phyloP scores from a whole-genome alignment of 352 stramenopile genomes.

The Globisporangium ultimum region DNA sequence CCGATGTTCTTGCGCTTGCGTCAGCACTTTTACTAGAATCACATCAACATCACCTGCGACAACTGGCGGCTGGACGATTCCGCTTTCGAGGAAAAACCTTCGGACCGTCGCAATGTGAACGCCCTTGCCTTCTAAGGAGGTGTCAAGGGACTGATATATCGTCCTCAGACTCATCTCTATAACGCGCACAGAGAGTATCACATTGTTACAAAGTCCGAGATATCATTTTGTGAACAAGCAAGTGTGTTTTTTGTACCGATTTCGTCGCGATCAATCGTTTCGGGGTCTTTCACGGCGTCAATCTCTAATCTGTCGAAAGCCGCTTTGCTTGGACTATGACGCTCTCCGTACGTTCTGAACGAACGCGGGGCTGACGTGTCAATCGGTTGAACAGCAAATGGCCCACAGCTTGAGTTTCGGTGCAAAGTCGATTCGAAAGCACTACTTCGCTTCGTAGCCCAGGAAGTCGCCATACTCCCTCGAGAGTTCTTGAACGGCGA shows the following conservation, averaged over 20 bases:
- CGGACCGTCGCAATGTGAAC: slow-evolving; percentile 69
- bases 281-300: slow-evolving; percentile 1
- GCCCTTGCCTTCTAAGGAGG: slow-evolving; percentile 36
- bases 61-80: slow-evolving; percentile 50
- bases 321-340: slow-evolving; percentile 8
- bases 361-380: slow-evolving; percentile 9
- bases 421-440: slow-evolving; percentile 8
- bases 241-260: slow-evolving; percentile 15
- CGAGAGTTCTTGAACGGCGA: slow-evolving; percentile 4
- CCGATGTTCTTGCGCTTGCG: slow-evolving; percentile 46
- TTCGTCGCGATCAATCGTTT: slow-evolving; percentile 16
- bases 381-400: slow-evolving; percentile 13
- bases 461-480: background rate
- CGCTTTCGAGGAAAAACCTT: slow-evolving; percentile 62
- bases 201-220: no score
- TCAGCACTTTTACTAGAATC: slow-evolving; percentile 60
- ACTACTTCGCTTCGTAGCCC: background rate
- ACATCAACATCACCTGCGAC: slow-evolving; percentile 60
- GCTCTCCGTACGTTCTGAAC: slow-evolving; percentile 17
- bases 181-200: slow-evolving; percentile 5
- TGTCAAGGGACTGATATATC: slow-evolving; percentile 50
- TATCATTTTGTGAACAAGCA: no score
- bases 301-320: slow-evolving; percentile 11
- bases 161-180: slow-evolving; percentile 30
- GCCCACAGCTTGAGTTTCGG: slow-evolving; percentile 14